Evolutionary conservation across 257 asterid species (phyloP), one percentile per base, ranked within the genome.

Genomic region (Anisodus acutangulus): DNA sequence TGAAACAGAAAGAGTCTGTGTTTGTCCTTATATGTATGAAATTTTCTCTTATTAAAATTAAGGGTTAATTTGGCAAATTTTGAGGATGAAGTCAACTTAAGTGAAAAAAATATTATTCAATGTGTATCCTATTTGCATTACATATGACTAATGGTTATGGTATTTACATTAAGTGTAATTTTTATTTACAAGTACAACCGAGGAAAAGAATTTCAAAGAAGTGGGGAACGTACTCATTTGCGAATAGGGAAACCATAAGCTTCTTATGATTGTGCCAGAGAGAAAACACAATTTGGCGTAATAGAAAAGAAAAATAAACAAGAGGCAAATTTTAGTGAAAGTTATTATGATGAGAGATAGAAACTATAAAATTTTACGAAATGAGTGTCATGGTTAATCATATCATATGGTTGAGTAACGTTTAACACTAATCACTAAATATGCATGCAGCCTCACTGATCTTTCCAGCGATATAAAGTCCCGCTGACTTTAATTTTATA

Each of bases 191-290:
- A 19, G 17, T 47, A 15, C 5, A 19, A 47, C 63, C 11, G 35
- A 31, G 3, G 22, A 58, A 58, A 2, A 16, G 6, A 41, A 41
- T 5, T 58, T 58, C 64, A 58, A 58, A 7, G 64, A 58, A 58
- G 64, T 58, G 64, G 64, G 64, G 64, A 16, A 16, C 2, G 15
- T 76, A 51, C 12, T 76, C 47, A 51, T 12, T 26, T 9, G 13
- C 8, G 0, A 49, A 76, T 5, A 26, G 63, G 43, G 19, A 76
- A 26, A 76, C 63, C 58, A 76, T 49, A 63, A 76, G 45, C 45
- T 76, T 51, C 63, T 51, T 76, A 76, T 76, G 81, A 76, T 76
- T 76, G 47, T 76, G 26, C 45, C 79, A 55, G 62, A 55, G 62
- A 57, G 62, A 15, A 31, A 3, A 0, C 59, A 76, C 22, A 17